Percentiles rank a stretch among this genome's conserved stretches.
These are phyloP conservation scores for Suillus placidus DNA, from an alignment of 768 basidiomycete genomes.

Conservation along the genomic window DNA sequence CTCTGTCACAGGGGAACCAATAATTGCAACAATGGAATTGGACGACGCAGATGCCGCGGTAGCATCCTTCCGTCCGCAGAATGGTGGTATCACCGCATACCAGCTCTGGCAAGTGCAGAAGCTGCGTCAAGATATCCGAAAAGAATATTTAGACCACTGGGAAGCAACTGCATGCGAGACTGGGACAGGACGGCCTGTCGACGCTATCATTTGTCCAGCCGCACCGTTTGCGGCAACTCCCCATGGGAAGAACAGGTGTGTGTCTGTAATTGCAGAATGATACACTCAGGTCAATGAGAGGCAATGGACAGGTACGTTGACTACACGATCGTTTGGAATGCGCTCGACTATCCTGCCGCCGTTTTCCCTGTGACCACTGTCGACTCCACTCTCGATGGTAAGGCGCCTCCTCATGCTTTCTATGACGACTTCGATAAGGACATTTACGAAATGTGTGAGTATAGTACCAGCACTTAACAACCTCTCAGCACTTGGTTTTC, in stretches of 20 bases:
- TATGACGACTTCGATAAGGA: conserved; percentile 49
- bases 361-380: conserved; percentile 68
- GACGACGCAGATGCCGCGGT: conserved; percentile 26
- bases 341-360: conserved; percentile 62
- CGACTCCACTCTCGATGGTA: conserved; percentile 53
- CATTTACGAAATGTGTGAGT: conserved; percentile 57
- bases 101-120: conserved; percentile 73
- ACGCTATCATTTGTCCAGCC: conserved; percentile 70
- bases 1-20: conserved; percentile 53
- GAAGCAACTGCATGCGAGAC: conserved; percentile 51
- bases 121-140: conserved; percentile 44
- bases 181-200: conserved; percentile 71
- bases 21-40: conserved; percentile 50
- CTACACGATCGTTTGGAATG: conserved; percentile 68
- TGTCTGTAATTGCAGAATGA: conserved; percentile 11
- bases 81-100: conserved; percentile 49
- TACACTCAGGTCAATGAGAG: conserved; percentile 8
- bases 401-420: conserved; percentile 49
- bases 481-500: not conserved
- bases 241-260: conserved; percentile 61
- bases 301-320: conserved; percentile 39
- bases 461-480: conserved; percentile 4
- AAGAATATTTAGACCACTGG: conserved; percentile 67
- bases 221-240: conserved; percentile 64
- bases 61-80: conserved; percentile 31